phyloP scores from a whole-genome alignment of 1,284 basidiomycete species.

The Clitocybe nebularis region DNA sequence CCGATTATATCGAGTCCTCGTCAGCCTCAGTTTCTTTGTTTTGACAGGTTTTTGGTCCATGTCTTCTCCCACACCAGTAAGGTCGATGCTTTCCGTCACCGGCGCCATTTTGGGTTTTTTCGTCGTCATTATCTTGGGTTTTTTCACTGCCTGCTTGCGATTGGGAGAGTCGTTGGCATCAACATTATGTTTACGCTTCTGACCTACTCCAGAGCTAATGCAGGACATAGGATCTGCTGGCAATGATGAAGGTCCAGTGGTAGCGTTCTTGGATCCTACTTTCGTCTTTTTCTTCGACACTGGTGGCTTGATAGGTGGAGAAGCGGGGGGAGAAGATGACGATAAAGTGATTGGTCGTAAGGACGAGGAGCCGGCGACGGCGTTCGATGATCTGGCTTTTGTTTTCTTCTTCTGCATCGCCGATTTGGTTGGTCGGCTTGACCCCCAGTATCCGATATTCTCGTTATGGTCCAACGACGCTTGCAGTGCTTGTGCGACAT shows the following conservation, averaged over 20 bases:
- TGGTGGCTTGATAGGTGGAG: neutral
- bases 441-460: neutral
- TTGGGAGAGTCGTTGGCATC: neutral
- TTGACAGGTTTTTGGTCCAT: neutral
- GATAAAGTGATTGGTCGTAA: neutral
- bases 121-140: neutral
- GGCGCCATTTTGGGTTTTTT: neutral
- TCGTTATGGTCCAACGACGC: constrained; percentile 14
- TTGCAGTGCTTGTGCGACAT: constrained; percentile 13
- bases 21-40: too few relatives aligned
- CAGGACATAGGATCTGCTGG: neutral
- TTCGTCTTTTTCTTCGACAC: neutral
- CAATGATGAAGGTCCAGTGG: constrained; percentile 4
- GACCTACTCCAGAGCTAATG: neutral
- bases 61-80: neutral
- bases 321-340: neutral
- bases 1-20: neutral
- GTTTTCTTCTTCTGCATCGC: too few relatives aligned
- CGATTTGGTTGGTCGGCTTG: neutral
- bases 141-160: neutral
- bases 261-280: neutral
- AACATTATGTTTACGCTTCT: neutral
- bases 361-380: neutral
- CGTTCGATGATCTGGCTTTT: neutral
- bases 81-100: neutral